Evolutionary conservation across 2,329 filamentous ascomycete genomes (phyloP), one percentile per base, ranked within the genome.

Genomic region (Pseudogymnoascus sp.): DNA sequence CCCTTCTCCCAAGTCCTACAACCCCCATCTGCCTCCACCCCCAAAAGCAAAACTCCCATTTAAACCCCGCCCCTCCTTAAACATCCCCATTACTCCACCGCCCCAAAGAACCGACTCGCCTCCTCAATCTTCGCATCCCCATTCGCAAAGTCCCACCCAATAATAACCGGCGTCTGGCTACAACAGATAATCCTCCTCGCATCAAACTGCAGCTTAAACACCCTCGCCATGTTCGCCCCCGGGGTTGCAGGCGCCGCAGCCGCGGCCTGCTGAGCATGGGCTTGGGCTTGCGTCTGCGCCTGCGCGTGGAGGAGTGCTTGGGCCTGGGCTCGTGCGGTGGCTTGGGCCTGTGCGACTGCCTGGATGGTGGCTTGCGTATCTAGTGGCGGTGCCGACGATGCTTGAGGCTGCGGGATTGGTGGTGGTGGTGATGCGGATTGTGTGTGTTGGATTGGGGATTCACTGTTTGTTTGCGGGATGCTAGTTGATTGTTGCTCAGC

Each of bases 191-290:
- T 96, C 69, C 93, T 87, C 21, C 92, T 84, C 0, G 92, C 90
- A 73, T 99, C 95, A 69, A 97, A 99, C 74, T 99, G 95, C 37
- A 97, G 80, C 76, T 99, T 99, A 80, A 97, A 99, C 2, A 99
- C 90, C 23, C 95, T 77, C 6, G 81, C 79, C 9, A 80, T 78
- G 62, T 78, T 79, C 56, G 16, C 64, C 23, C 60, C 36, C 23
- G 64, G 28, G 3, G 11, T 25, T 31, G 31, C 31, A 14, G 36
- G 16, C 3, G 61, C 43, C 16, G 62, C 64, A 18, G 62, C 63
- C 14, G 64, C 21, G 16, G 68, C 5, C 60, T 63, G 38, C 25
- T 65, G 68, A 16, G 59, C 60, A 23, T 63, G 68, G 18, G 59
- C 60, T 28, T 63, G 40, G 2, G 72, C 72, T 62, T 75, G 72